Base-by-base conservation (phyloP, 2,329 filamentous ascomycete species). In the Xylaria sp. region DNA sequence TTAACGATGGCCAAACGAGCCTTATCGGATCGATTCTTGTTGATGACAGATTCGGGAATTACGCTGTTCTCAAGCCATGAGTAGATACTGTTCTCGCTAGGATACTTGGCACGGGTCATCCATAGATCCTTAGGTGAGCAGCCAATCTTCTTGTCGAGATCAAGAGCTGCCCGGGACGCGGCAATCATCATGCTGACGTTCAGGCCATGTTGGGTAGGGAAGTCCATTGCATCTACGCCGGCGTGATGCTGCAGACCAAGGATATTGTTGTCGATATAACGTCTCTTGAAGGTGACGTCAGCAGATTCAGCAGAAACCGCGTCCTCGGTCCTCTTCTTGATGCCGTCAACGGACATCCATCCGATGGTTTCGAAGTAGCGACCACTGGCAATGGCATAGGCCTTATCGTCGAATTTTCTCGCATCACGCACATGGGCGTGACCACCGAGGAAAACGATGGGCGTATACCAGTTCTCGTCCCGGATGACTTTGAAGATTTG, bases 281-380 rank as follows among this genome's bases (percentile, higher is more conserved):
- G 83, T 51, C 93, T 84, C 56, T 82, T 81, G 71, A 96, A 97
- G 1, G 78, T 81, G 49, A 85, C 76, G 0, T 74, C 72, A 4
- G 74, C 69, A 5, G 23, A 30, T 3, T 72, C 65, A 0, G 75
- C 59, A 4, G 72, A 70, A 1, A 70, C 64, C 60, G 64, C 63
- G 30, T 62, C 65, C 53, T 71, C 69, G 10, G 68, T 69, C 61
- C 72, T 73, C 65, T 76, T 77, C 48, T 72, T 66, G 57, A 83
- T 67, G 37, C 91, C 91, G 59, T 88, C 82, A 51, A 97, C 85
- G 0, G 92, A 96, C 83, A 94, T 86, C 82, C 94, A 97, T 1
- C 93, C 93, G 54, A 97, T 87, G 0, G 93, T 97, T 77, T 97
- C 93, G 79, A 97, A 89, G 73, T 97, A 97, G 0, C 93, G 84